Conservation (phyloP, 2,329 filamentous ascomycete genomes). For the Nannizzia gypsea region DNA sequence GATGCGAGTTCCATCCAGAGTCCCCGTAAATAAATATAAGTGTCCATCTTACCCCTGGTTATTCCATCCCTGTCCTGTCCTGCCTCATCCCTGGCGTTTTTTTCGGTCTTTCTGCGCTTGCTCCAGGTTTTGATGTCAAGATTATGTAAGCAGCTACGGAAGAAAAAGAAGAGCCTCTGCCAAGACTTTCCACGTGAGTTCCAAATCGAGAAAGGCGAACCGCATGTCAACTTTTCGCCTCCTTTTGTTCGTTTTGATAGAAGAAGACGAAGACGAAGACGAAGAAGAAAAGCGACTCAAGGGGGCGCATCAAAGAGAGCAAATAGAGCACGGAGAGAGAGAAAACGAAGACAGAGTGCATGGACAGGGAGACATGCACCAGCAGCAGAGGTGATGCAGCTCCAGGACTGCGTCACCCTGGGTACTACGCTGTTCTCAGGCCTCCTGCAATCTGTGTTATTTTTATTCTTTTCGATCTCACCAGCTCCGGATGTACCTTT, state of each 20-base stretch:
- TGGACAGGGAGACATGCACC: neutral
- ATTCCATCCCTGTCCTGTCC: too few species aligned
- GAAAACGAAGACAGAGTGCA: too few species aligned
- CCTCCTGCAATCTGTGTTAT: neutral
- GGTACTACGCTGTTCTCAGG: neutral
- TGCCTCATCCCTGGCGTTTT: neutral
- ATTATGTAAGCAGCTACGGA: neutral
- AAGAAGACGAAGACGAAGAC: neutral
- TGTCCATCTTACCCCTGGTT: neutral
- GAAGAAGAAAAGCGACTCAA: neutral
- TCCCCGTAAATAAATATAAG: neutral
- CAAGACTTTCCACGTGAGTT: neutral
- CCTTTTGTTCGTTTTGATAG: neutral
- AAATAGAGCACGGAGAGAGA: too few species aligned
- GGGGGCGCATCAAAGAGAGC: neutral
- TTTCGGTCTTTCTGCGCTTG: neutral
- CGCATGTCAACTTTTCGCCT: neutral
- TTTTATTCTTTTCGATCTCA: neutral
- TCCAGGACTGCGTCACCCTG: neutral
- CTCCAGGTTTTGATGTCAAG: neutral
- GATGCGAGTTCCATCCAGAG: neutral
- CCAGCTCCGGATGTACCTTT: too few species aligned
- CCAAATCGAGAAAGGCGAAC: slow-evolving; percentile 3
- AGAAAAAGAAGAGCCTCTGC: neutral
- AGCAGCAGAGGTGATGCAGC: neutral